These are phyloP conservation scores for Stephania yunnanensis DNA, from an alignment of 164 flowering plant species.

Conservation along the genomic window DNA sequence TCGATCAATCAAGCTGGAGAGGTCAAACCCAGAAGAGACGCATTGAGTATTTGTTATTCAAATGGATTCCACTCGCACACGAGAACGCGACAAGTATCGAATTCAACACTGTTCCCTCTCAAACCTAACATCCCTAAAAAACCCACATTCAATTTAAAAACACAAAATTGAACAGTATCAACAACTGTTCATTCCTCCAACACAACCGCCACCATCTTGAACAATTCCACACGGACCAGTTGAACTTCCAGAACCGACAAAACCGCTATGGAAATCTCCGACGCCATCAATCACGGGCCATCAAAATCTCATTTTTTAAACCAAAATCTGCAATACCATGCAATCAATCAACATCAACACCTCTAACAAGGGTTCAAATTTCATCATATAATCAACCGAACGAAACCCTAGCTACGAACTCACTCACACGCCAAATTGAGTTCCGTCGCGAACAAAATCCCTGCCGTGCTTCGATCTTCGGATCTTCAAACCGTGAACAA, in stretches of 20 bases:
- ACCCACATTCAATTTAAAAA: conserved; percentile 27
- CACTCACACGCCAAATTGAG: background rate
- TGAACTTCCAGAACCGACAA: conserved; percentile 11
- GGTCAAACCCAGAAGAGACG: conserved; percentile 15
- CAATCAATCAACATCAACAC: no score
- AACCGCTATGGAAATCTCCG: conserved; percentile 1
- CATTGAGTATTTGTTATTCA: conserved; percentile 35
- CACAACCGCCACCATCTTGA: no score
- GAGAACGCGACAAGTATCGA: conserved; percentile 39
- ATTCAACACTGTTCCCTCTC: conserved; percentile 29
- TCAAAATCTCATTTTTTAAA: background rate
- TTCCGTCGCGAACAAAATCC: background rate
- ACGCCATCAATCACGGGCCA: conserved; percentile 1
- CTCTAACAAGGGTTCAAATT: background rate
- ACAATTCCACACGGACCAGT: background rate
- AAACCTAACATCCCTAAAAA: conserved; percentile 41
- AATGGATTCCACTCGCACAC: conserved; percentile 79
- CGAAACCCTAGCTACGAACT: background rate
- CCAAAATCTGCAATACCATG: no score
- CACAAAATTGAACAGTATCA: no score
- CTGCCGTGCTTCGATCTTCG: no score
- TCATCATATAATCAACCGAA: background rate
- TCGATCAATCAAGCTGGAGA: background rate
- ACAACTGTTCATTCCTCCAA: background rate
- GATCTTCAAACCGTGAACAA: background rate